phyloP scores from a whole-genome alignment of 257 asterid genomes.

The Lycium ferocissimum region DNA sequence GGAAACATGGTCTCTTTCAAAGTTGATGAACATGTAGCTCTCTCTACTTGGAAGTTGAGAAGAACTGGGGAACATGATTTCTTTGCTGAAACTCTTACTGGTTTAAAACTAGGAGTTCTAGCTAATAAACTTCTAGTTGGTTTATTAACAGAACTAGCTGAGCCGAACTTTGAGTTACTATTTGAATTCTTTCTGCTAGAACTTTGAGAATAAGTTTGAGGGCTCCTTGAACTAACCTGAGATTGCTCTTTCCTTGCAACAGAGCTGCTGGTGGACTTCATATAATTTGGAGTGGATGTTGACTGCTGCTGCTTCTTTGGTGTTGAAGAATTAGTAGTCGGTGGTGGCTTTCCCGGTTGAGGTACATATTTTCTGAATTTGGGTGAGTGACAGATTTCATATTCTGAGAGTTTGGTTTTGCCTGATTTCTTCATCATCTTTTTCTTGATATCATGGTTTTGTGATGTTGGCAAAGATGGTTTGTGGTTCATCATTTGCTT shows the following conservation, averaged over 20 bases:
- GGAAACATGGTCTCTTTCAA: conserved; percentile 81
- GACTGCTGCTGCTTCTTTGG: conserved; percentile 30
- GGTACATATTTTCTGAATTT: conserved; percentile 35
- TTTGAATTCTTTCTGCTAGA: conserved; percentile 37
- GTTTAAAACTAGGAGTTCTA: conserved; percentile 66
- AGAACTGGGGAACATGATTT: conserved; percentile 49
- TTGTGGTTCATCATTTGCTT: conserved; percentile 40
- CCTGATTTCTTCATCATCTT: conserved; percentile 89
- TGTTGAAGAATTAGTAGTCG: conserved; percentile 30
- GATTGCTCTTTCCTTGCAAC: conserved; percentile 74
- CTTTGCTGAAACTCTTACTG: conserved; percentile 47
- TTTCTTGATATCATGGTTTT: conserved; percentile 65
- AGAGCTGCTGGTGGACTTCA: conserved; percentile 86
- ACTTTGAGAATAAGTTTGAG: conserved; percentile 40
- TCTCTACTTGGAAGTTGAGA: conserved; percentile 44
- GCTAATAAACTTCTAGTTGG: conserved; percentile 39
- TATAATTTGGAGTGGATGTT: conserved; percentile 65
- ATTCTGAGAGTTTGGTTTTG: conserved; percentile 45
- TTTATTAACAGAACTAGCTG: conserved; percentile 38
- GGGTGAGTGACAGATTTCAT: conserved; percentile 33
- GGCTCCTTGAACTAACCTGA: conserved; percentile 52
- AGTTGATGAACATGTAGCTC: conserved; percentile 83
- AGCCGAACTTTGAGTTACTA: conserved; percentile 32
- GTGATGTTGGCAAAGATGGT: conserved; percentile 41
- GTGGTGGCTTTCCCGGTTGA: conserved; percentile 48